Percentiles rank a stretch among this genome's conserved stretches.
Conservation (phyloP, 2,329 filamentous ascomycete species). For the Colletotrichum sp. region DNA sequence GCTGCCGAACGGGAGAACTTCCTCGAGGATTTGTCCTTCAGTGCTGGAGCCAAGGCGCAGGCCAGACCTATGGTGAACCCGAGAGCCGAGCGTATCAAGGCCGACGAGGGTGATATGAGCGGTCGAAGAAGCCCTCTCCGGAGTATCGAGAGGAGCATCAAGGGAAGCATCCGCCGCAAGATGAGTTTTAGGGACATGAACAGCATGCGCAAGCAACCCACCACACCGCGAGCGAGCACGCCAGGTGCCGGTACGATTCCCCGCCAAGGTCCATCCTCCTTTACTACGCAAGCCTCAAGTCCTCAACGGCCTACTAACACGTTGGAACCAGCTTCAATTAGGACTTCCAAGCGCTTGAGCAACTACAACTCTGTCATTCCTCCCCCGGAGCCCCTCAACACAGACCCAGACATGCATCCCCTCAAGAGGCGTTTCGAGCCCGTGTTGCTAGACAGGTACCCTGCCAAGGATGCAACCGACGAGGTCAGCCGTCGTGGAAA, state of each 20-base stretch:
- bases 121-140: constrained; percentile 61
- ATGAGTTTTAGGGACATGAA: constrained; percentile 96
- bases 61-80: constrained; percentile 76
- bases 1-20: constrained; percentile 95
- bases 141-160: constrained; percentile 65
- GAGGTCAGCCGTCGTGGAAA: constrained; percentile 80
- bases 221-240: constrained; percentile 42
- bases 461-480: constrained; percentile 80
- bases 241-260: constrained; percentile 19
- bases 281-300: constrained; percentile 15
- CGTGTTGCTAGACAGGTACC: constrained; percentile 93
- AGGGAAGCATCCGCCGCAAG: constrained; percentile 90
- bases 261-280: constrained; percentile 10
- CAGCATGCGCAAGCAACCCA: constrained; percentile 87
- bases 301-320: constrained; percentile 21
- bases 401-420: constrained; percentile 93
- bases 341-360: constrained; percentile 87
- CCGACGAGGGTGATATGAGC: constrained; percentile 66
- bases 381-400: constrained; percentile 86
- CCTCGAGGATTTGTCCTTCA: constrained; percentile 88
- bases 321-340: constrained; percentile 57
- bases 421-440: constrained; percentile 94
- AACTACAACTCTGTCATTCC: constrained; percentile 99
- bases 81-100: constrained; percentile 80
- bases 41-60: constrained; percentile 79